Conservation (phyloP, 2,329 filamentous ascomycete genomes). For the Sphaerostilbella broomeana region DNA sequence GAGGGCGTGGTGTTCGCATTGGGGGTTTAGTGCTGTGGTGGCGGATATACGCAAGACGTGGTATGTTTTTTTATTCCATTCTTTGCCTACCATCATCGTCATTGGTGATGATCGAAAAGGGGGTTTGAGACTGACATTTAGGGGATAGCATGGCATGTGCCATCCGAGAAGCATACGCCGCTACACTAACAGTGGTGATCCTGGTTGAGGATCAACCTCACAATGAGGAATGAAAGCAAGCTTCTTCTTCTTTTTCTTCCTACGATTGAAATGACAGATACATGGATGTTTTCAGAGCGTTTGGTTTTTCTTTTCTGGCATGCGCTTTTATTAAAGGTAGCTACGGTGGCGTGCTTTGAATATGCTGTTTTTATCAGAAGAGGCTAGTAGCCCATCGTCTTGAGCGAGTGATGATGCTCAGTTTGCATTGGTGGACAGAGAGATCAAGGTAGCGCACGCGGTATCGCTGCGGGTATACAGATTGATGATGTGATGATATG, state of each 20-base stretch:
- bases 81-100: background rate
- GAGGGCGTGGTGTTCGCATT: constrained; percentile 70
- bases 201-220: constrained; percentile 49
- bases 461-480: too few species aligned
- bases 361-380: too few species aligned
- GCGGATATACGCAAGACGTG: constrained; percentile 64
- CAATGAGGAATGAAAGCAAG: constrained; percentile 37
- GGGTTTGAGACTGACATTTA: constrained; percentile 15
- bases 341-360: too few species aligned
- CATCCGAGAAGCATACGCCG: constrained; percentile 68
- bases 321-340: constrained; percentile 2
- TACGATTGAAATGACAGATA: too few species aligned
- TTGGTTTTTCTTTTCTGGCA: constrained; percentile 1
- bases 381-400: too few species aligned
- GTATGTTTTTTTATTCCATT: constrained; percentile 33
- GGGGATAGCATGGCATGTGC: constrained; percentile 59
- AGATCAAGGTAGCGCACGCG: too few species aligned
- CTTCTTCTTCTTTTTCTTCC: background rate
- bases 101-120: too few species aligned
- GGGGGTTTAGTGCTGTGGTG: constrained; percentile 64
- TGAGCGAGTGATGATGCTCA: too few species aligned
- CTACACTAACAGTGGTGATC: constrained; percentile 65
- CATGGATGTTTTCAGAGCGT: too few species aligned
- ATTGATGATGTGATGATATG: too few species aligned
- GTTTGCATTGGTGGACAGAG: too few species aligned